phyloP scores from a whole-genome alignment of 2,329 filamentous ascomycete species.

The Colletotrichum higginsianum region DNA sequence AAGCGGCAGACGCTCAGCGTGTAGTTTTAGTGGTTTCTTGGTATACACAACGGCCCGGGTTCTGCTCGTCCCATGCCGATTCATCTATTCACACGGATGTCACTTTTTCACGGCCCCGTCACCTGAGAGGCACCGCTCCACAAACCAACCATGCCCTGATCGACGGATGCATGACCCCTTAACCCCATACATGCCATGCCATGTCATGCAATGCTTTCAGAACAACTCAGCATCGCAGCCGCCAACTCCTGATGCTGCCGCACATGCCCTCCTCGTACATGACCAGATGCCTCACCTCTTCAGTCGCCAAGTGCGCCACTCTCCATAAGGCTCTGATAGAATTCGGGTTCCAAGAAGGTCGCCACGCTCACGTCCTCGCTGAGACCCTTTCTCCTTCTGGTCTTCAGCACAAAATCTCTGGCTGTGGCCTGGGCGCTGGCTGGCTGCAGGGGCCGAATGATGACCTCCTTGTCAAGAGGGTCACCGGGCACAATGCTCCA shows the following conservation, averaged over 20 bases:
- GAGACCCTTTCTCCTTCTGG: constrained; percentile 90
- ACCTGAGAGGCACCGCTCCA: constrained; percentile 23
- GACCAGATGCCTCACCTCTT: not conserved
- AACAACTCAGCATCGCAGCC: constrained; percentile 18
- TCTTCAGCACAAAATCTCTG: constrained; percentile 97
- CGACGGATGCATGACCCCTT: constrained; percentile 12
- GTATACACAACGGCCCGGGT: constrained; percentile 30
- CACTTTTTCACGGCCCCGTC: constrained; percentile 2
- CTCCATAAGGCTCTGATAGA: constrained; percentile 90
- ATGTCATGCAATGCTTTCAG: not conserved
- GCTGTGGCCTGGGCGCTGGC: constrained; percentile 91
- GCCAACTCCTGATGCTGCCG: constrained; percentile 3
- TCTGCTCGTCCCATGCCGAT: constrained; percentile 22
- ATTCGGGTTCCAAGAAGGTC: constrained; percentile 95
- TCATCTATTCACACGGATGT: constrained; percentile 28
- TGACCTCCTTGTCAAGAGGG: constrained; percentile 89
- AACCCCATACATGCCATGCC: constrained; percentile 5
- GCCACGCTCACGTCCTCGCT: constrained; percentile 96
- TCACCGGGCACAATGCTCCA: constrained; percentile 98
- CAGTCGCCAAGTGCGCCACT: constrained; percentile 83
- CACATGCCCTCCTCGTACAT: not conserved
- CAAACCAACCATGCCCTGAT: constrained; percentile 2
- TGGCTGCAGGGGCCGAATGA: constrained; percentile 87
- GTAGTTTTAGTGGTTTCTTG: constrained; percentile 10
- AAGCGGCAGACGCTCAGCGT: not conserved